phyloP scores from a whole-genome alignment of 1,284 basidiomycete genomes.

The Sporisorium exsertum region DNA sequence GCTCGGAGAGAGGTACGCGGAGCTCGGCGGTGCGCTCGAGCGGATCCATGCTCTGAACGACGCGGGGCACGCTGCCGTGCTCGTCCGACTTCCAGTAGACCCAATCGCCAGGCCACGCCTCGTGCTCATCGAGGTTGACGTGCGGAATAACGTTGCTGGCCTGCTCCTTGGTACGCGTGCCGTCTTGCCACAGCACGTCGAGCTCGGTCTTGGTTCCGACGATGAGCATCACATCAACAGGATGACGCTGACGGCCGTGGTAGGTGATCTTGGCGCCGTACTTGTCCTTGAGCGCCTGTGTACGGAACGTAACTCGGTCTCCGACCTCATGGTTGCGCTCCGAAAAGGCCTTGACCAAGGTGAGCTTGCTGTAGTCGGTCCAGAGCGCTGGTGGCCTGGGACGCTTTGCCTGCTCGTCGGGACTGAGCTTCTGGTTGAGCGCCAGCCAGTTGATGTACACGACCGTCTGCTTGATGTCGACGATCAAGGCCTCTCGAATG shows the following conservation, averaged over 20 bases:
- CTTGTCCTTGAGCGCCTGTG: slow-evolving; percentile 35
- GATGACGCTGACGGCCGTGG: slow-evolving; percentile 36
- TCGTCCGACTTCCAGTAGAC: slow-evolving; percentile 86
- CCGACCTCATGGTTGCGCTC: slow-evolving; percentile 64
- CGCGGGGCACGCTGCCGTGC: slow-evolving; percentile 74
- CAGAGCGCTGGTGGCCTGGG: slow-evolving; percentile 48
- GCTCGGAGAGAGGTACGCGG: slow-evolving; percentile 51
- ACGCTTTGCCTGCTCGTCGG: slow-evolving; percentile 42
- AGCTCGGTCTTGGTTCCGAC: slow-evolving; percentile 78
- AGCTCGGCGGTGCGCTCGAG: slow-evolving; percentile 64
- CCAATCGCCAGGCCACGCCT: slow-evolving; percentile 80
- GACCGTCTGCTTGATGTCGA: slow-evolving; percentile 81
- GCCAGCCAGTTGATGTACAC: slow-evolving; percentile 88
- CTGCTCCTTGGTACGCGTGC: slow-evolving; percentile 74
- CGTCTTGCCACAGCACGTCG: slow-evolving; percentile 90
- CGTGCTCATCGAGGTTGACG: slow-evolving; percentile 72
- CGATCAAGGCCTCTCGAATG: slow-evolving; percentile 68
- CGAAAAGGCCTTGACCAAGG: slow-evolving; percentile 42
- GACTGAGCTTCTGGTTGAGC: slow-evolving; percentile 78
- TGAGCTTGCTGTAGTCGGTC: slow-evolving; percentile 46
- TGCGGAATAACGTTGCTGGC: slow-evolving; percentile 82
- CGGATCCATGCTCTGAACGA: slow-evolving; percentile 76
- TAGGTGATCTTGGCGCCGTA: slow-evolving; percentile 40
- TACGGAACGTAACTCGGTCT: slow-evolving; percentile 67
- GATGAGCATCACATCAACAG: slow-evolving; percentile 70